These are phyloP conservation scores for Fusarium azukiicola DNA, from an alignment of 2,329 filamentous ascomycete genomes.

Conservation along the genomic window DNA sequence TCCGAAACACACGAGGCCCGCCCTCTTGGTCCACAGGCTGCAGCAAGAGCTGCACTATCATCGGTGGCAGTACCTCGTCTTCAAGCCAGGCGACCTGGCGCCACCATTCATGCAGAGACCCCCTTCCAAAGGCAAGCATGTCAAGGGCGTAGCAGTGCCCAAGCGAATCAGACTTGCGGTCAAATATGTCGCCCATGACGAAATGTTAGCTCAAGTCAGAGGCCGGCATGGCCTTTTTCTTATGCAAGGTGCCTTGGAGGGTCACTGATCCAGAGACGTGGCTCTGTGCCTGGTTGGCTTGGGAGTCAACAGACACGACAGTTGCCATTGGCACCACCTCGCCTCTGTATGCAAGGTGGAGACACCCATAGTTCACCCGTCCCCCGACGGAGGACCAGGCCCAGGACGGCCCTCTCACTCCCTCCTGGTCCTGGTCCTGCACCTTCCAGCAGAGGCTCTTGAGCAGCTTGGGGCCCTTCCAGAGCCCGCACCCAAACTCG, in stretches of 20 bases:
- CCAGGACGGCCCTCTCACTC: neutral
- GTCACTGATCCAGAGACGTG: conserved; percentile 5
- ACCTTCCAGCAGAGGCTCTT: conserved; percentile 13
- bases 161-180: neutral
- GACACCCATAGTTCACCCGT: neutral
- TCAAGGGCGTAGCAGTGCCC: conserved; percentile 8
- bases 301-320: neutral
- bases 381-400: neutral
- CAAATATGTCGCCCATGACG: neutral
- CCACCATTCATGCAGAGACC: neutral
- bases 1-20: neutral
- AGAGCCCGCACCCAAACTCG: neutral
- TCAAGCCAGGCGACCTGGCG: neutral
- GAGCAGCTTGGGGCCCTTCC: neutral
- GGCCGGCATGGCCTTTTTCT: neutral
- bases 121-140: neutral
- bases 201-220: neutral
- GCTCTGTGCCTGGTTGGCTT: conserved; percentile 14
- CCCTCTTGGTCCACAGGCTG: neutral
- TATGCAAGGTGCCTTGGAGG: neutral
- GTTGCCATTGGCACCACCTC: neutral
- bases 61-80: neutral
- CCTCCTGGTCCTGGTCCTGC: neutral
- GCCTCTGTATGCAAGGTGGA: neutral
- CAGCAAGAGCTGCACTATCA: neutral